A percentile compares a stretch with the other conserved stretches of the same genome.
Conservation (phyloP, 805 yeast species). For the Kuraishia cidri region DNA sequence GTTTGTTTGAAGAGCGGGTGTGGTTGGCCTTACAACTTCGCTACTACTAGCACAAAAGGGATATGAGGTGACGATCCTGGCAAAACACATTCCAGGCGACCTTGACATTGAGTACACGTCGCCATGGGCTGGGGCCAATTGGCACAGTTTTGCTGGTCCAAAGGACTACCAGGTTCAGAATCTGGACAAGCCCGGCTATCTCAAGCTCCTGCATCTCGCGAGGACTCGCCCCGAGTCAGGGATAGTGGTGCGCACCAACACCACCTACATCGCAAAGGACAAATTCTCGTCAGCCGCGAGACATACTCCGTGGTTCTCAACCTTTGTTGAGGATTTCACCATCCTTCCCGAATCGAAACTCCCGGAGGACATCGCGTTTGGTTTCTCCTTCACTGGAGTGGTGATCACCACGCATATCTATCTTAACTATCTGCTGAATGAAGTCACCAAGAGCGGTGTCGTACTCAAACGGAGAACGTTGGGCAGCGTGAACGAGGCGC, state of each 20-base stretch:
- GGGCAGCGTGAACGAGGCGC: slow-evolving; percentile 39
- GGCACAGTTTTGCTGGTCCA: slow-evolving; percentile 50
- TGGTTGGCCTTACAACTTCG: slow-evolving; percentile 48
- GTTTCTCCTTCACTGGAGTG: slow-evolving; percentile 41
- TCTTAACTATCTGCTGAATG: slow-evolving; percentile 39
- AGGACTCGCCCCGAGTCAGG: slow-evolving; percentile 40
- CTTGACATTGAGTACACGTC: slow-evolving; percentile 32
- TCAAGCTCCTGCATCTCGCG: slow-evolving; percentile 35
- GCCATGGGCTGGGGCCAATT: slow-evolving; percentile 78
- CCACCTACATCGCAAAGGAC: slow-evolving; percentile 8
- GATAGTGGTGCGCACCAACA: slow-evolving; percentile 19
- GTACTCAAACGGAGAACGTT: slow-evolving; percentile 31
- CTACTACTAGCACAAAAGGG: slow-evolving; percentile 27
- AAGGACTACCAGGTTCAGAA: slow-evolving; percentile 21
- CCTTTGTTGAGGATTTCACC: slow-evolving; percentile 30
- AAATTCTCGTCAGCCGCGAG: slow-evolving; percentile 7
- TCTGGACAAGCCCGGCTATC: slow-evolving; percentile 42
- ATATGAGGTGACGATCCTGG: slow-evolving; percentile 32
- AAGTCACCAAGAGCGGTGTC: slow-evolving; percentile 38
- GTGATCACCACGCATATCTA: slow-evolving; percentile 54
- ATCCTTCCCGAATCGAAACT: slow-evolving; percentile 25
- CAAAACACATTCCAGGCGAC: slow-evolving; percentile 32
- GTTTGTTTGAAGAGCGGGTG: slow-evolving; percentile 30
- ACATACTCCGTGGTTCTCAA: slow-evolving; percentile 40
- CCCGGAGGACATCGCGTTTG: slow-evolving; percentile 24